Conservation (phyloP, 2,329 filamentous ascomycete genomes). For the Pseudonectria foliicola region DNA sequence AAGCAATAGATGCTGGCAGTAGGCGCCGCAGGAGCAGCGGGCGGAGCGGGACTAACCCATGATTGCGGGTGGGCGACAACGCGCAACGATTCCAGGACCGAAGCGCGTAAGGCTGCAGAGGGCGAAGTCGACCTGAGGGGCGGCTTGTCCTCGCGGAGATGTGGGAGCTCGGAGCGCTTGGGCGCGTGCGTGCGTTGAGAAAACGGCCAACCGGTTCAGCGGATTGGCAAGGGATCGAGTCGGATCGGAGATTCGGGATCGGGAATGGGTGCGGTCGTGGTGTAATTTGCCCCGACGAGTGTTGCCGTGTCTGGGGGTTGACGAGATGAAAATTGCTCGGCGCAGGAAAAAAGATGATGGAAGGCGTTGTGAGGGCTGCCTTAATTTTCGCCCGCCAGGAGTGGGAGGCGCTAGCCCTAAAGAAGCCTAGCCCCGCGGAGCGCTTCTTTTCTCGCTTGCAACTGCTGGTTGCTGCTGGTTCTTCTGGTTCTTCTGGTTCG, state of each 20-base stretch:
- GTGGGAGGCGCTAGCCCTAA: conserved; percentile 34
- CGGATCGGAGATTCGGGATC: conserved; percentile 6
- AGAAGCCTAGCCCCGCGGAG: conserved; percentile 13
- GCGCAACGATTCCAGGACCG: conserved; percentile 39
- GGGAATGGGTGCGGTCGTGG: conserved; percentile 15
- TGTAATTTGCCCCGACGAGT: conserved; percentile 30
- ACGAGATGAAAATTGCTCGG: conserved; percentile 38
- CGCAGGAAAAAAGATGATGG: conserved; percentile 32
- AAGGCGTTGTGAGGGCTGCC: conserved; percentile 34
- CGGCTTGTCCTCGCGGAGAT: conserved; percentile 20
- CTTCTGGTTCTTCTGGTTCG: too few species aligned
- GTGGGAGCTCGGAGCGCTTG: conserved; percentile 1
- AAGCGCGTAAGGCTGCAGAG: conserved; percentile 30
- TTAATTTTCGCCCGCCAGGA: conserved; percentile 37
- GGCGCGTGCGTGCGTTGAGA: conserved; percentile 7
- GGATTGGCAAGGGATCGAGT: conserved; percentile 4
- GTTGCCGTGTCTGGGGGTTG: conserved; percentile 36
- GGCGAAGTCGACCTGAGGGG: conserved; percentile 22
- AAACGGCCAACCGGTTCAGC: conserved; percentile 2
- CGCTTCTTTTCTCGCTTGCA: conserved; percentile 16
- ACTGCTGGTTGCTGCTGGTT: conserved; percentile 8
- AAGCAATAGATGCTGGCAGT: conserved; percentile 2
- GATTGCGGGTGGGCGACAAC: conserved; percentile 47
- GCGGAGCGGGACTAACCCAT: conserved; percentile 44
- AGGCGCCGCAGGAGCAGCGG: conserved; percentile 1